Conservation (phyloP, 176 grass and related monocot species). For the Oryza officinalis region DNA sequence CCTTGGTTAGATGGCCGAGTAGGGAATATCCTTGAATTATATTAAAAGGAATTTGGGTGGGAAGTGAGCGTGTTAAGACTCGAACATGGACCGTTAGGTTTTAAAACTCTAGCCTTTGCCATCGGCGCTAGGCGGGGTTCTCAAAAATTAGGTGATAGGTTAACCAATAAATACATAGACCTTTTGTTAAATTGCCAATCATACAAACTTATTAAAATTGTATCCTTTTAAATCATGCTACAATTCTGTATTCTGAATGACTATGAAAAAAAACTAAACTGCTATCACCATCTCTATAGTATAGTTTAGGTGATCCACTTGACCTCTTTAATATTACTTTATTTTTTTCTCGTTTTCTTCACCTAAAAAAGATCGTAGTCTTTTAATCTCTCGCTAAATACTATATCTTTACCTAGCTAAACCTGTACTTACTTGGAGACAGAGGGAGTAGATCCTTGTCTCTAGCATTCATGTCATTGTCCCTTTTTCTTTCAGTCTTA, state of each 20-base stretch:
- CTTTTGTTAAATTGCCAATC: neutral
- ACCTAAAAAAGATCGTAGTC: too few relatives aligned
- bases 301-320: too few relatives aligned
- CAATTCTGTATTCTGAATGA: too few relatives aligned
- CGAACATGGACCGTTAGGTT: neutral
- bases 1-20: neutral
- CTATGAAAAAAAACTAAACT: too few relatives aligned
- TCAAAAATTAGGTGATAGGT: neutral
- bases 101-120: neutral
- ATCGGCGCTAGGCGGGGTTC: neutral
- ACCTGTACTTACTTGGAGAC: too few relatives aligned
- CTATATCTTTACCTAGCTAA: too few relatives aligned
- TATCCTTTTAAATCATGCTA: neutral
- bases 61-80: neutral
- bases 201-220: neutral
- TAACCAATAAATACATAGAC: neutral
- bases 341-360: too few relatives aligned
- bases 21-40: neutral
- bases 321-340: too few relatives aligned
- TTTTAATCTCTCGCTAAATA: too few relatives aligned
- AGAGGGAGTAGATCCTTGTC: neutral
- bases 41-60: neutral
- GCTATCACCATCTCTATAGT: too few relatives aligned
- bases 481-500: too few relatives aligned
- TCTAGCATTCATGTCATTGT: neutral